These are phyloP conservation scores for Corynascus novoguineensis DNA, from an alignment of 495 filamentous ascomycete species.

Conservation along the genomic window DNA sequence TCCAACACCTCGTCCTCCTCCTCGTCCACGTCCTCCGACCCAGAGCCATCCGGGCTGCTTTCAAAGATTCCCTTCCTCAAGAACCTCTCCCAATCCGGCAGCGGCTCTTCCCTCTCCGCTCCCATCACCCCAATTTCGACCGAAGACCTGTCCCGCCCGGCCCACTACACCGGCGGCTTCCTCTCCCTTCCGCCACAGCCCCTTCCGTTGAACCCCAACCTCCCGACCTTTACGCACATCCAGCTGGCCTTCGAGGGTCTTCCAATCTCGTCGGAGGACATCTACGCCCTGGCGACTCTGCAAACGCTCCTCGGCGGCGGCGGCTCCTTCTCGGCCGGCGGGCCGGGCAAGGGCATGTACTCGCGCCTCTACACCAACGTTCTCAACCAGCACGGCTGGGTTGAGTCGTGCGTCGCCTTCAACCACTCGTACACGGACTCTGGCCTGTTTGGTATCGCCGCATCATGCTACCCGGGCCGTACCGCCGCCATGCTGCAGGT, in stretches of 20 bases:
- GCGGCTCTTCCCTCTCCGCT: constrained; percentile 45
- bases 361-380: constrained; percentile 95
- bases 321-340: constrained; percentile 95
- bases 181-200: constrained; percentile 76
- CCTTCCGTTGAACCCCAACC: constrained; percentile 65
- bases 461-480: constrained; percentile 70
- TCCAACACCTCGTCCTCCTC: constrained; percentile 33
- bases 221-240: constrained; percentile 82
- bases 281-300: constrained; percentile 94
- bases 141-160: constrained; percentile 57
- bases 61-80: constrained; percentile 92
- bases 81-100: constrained; percentile 70
- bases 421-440: constrained; percentile 96
- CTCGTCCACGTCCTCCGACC: constrained; percentile 38
- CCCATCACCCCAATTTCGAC: constrained; percentile 40
- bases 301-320: constrained; percentile 95
- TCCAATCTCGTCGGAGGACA: constrained; percentile 81
- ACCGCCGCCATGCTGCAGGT: constrained; percentile 80
- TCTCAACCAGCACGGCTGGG: constrained; percentile 94
- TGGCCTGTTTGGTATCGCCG: constrained; percentile 89
- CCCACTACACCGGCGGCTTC: constrained; percentile 92
- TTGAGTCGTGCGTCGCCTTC: constrained; percentile 90
- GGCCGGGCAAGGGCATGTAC: constrained; percentile 98
- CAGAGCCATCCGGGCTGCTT: constrained; percentile 56
- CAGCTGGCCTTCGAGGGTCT: constrained; percentile 95